A percentile compares a stretch with the other conserved stretches of the same genome.
Evolutionary conservation across 2,329 filamentous ascomycete genomes (phyloP).

Genomic region (Trichoderma endophyticum): DNA sequence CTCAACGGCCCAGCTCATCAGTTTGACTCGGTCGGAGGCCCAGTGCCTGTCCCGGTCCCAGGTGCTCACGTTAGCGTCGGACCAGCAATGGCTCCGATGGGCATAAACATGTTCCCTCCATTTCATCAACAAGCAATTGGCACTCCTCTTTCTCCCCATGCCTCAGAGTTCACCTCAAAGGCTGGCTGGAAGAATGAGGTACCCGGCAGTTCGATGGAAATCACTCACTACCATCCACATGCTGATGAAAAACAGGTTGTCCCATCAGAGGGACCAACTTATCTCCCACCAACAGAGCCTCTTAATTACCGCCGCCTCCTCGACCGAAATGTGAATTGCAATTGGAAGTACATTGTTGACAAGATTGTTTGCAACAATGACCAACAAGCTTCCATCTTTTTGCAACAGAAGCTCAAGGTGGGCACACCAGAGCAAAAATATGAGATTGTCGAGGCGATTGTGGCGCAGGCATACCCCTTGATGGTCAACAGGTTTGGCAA

Average conservation of each 20-base stretch:
- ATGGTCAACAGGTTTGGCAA: constrained; percentile 99
- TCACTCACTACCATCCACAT: neutral
- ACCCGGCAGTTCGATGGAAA: constrained; percentile 25
- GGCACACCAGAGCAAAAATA: constrained; percentile 94
- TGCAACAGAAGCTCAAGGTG: constrained; percentile 98
- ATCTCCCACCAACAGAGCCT: constrained; percentile 82
- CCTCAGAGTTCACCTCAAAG: constrained; percentile 67
- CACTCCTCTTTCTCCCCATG: constrained; percentile 68
- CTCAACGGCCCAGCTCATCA: constrained; percentile 30
- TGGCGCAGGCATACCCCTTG: constrained; percentile 86
- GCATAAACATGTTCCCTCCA: constrained; percentile 43
- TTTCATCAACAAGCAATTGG: constrained; percentile 58
- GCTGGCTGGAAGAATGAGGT: constrained; percentile 56
- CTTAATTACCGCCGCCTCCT: constrained; percentile 94
- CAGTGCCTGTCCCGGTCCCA: constrained; percentile 27
- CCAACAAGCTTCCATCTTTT: constrained; percentile 96
- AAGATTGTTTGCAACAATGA: constrained; percentile 99
- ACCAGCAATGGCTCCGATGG: constrained; percentile 38
- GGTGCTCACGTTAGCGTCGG: constrained; percentile 32
- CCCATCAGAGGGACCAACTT: constrained; percentile 64
- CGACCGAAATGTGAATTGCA: constrained; percentile 93
- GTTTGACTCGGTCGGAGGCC: constrained; percentile 36
- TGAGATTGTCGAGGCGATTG: constrained; percentile 94
- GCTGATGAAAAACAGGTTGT: constrained; percentile 39
- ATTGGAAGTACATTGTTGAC: constrained; percentile 99